phyloP scores from a whole-genome alignment of 345 rosid genomes.

The Citrus sinensis region DVS_A1.0 CM039169.1:29854001-29854500 shows the following conservation, averaged over 20 bases:
- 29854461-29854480: neutral
- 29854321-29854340: conserved; percentile 29
- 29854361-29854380: conserved; percentile 28
- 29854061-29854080: neutral
- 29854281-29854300: conserved; percentile 24
- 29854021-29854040: neutral
- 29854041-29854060: neutral
- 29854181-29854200: neutral
- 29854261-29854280: conserved; percentile 56
- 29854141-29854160: neutral
- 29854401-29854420: neutral
- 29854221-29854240: neutral
- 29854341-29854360: conserved; percentile 30
- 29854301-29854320: conserved; percentile 33
- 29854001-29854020: neutral
- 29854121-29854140: neutral
- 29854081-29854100: neutral
- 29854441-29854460: neutral
- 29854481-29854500: neutral
- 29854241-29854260: neutral
- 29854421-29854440: neutral
- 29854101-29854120: neutral
- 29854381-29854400: conserved; percentile 31
- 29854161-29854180: neutral
- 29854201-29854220: neutral